phyloP scores from a whole-genome alignment of 1,139 yeast genomes.

The Protomyces macrosporus region DNA sequence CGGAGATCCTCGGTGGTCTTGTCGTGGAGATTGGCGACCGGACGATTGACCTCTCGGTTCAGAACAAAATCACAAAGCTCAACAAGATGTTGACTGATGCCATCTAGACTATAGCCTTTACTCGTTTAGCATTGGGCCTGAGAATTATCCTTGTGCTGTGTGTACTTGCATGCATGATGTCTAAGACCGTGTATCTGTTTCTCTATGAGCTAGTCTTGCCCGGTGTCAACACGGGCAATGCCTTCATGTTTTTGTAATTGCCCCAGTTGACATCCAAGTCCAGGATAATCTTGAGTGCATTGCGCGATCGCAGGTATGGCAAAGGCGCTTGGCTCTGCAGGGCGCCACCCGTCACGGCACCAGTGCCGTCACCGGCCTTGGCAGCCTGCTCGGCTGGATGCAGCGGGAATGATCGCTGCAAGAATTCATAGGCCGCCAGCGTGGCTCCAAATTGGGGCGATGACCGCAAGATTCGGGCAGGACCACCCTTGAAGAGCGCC shows the following conservation, averaged over 20 bases:
- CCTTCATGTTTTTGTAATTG: constrained; percentile 29
- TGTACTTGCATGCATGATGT: background rate
- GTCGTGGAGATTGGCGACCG: constrained; percentile 95
- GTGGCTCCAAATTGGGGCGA: constrained; percentile 98
- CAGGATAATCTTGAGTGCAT: constrained; percentile 44
- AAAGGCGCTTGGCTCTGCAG: constrained; percentile 36
- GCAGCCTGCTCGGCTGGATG: constrained; percentile 41
- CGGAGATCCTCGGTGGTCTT: constrained; percentile 92
- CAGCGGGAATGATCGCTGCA: constrained; percentile 58
- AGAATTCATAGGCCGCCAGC: constrained; percentile 87
- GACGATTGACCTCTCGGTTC: constrained; percentile 88
- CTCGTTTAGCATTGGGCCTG: too few species aligned
- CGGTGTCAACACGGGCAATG: background rate
- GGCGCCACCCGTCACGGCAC: constrained; percentile 38
- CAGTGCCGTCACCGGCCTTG: constrained; percentile 38
- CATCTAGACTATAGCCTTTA: background rate
- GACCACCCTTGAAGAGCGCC: constrained; percentile 94
- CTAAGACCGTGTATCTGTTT: background rate
- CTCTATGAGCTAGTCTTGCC: background rate
- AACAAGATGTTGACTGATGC: constrained; percentile 71
- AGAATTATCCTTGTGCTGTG: background rate
- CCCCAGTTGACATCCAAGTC: constrained; percentile 48
- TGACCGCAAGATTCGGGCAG: constrained; percentile 89
- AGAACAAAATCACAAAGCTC: constrained; percentile 78
- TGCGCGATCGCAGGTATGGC: constrained; percentile 43